Evolutionary conservation across 108 stramenopile genomes (phyloP), one percentile per base, ranked within the genome.

Genomic region (Fistulifera solaris): DNA sequence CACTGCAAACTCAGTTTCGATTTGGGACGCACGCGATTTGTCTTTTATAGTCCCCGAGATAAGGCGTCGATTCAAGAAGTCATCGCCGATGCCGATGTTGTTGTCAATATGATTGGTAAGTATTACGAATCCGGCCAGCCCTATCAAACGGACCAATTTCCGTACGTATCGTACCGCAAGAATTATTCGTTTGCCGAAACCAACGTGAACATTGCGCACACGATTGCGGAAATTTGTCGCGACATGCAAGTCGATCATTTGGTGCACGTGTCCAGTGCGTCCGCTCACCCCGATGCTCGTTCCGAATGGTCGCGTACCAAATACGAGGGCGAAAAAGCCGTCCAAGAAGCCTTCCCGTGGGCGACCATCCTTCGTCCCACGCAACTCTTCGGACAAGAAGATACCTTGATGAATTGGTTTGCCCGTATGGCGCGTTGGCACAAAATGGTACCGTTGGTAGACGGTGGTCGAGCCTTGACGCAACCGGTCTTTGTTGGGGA

Each of bases 31-130:
- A 70, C 85, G 50, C 70, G 71, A 43, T 87, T 86, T 54, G 66
- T 75, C 14, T 94, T 70, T 68, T 93, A 94, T 65, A 76, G 72
- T 40, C 75, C 89, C 15, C 80, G 86, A 15, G 96, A 97, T 62
- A 72, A 73, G 35, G 87, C 96, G 46, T 78, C 80, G 54, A 93
- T 99, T 73, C 66, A 62, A 21, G 71, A 92, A 47, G 81, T 86
- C 16, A 95, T 96, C 38, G 83, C 81, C 24, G 85, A 89, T 65
- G 80, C 88, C 38, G 96, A 97, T 51, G 49, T 93, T 45, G 96
- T 96, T 13, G 77, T 99, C 49, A 99, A 97, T 74, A 47, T 96
- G 16, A 85, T 97, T 59, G 95, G 96, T 12, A 99, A 99, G 65
- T 64, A 85, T 56, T 91, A 96, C 57, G 90, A 94, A 51, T 87